Evolutionary conservation across 441 rosid species (phyloP).

Genomic region (Gossypium gossypioides): DNA sequence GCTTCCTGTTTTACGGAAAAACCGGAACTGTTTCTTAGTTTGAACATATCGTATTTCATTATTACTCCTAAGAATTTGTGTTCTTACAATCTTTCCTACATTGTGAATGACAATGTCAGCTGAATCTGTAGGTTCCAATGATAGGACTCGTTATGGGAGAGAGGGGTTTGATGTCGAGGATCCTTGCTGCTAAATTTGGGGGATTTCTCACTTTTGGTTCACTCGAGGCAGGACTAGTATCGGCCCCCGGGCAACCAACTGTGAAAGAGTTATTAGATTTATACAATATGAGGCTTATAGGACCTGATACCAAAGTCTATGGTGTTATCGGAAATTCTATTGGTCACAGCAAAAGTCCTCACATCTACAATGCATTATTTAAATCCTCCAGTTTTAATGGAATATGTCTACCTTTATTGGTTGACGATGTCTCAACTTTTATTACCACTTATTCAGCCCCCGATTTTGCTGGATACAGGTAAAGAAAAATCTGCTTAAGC

Average conservation of each 20-base stretch:
- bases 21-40: not conserved
- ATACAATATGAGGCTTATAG: constrained; percentile 44
- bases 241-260: constrained; percentile 54
- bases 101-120: constrained; percentile 8
- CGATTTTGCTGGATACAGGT: constrained; percentile 57
- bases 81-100: not conserved
- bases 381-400: constrained; percentile 43
- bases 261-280: constrained; percentile 35
- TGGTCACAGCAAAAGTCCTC: constrained; percentile 57
- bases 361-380: constrained; percentile 41
- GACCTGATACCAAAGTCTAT: constrained; percentile 45
- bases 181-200: constrained; percentile 49
- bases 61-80: not conserved
- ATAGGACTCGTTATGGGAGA: constrained; percentile 50
- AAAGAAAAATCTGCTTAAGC: constrained; percentile 4
- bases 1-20: not conserved
- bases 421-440: constrained; percentile 36
- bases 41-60: not conserved
- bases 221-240: constrained; percentile 31
- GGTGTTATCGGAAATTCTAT: constrained; percentile 56
- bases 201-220: constrained; percentile 54
- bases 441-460: constrained; percentile 35
- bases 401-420: constrained; percentile 42
- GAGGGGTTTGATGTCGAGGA: constrained; percentile 46
- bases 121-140: constrained; percentile 36